phyloP scores from a whole-genome alignment of 164 flowering plant genomes.

The Liquidambar formosana region DNA sequence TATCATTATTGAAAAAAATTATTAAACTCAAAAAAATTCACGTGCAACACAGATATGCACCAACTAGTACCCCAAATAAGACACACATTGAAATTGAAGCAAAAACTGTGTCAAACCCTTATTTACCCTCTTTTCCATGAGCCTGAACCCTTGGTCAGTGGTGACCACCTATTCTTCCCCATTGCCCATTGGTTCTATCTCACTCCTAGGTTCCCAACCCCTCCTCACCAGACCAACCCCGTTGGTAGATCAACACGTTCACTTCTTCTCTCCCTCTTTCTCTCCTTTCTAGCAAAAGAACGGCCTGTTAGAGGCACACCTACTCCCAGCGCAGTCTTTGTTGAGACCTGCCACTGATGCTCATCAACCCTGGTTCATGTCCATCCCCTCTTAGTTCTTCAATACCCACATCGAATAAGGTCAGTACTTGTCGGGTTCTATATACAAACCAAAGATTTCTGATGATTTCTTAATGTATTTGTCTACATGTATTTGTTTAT shows the following conservation, averaged over 20 bases:
- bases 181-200: background rate
- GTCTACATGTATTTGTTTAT: background rate
- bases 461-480: background rate
- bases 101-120: constrained; percentile 4
- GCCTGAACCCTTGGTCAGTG: constrained; percentile 1
- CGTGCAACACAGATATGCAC: no score
- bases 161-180: no score
- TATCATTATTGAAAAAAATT: no score
- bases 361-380: background rate
- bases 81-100: no score
- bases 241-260: background rate
- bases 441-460: background rate
- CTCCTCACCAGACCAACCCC: background rate
- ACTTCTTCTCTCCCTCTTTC: constrained; percentile 8
- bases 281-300: background rate
- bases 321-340: background rate
- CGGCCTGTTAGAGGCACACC: no score
- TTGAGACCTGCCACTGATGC: constrained; percentile 9
- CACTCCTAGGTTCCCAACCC: background rate
- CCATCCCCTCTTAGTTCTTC: background rate
- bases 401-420: background rate
- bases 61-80: no score
- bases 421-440: constrained; percentile 10
- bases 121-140: constrained; percentile 6
- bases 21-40: no score